Evolutionary conservation across 306 rosid species (phyloP).

Genomic region (Sindora glabra): DNA sequence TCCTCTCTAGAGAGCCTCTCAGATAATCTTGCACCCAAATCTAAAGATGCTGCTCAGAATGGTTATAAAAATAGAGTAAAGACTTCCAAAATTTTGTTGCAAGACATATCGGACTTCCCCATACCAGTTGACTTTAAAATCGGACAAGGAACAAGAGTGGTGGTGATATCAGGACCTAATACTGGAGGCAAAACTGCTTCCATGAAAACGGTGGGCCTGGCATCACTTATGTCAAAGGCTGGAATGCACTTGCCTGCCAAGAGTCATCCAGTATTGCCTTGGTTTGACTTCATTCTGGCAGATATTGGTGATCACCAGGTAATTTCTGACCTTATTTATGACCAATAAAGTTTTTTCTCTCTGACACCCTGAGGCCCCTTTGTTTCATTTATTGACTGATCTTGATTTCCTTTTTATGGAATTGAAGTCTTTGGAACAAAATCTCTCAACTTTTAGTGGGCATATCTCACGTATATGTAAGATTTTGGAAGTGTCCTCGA

Average conservation of each 20-base stretch:
- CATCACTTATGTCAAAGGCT: constrained; percentile 92
- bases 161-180: constrained; percentile 94
- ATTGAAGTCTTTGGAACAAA: constrained; percentile 92
- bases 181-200: constrained; percentile 99
- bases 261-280: constrained; percentile 73
- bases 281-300: constrained; percentile 89
- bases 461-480: constrained; percentile 68
- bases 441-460: constrained; percentile 96
- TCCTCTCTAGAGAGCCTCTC: constrained; percentile 39
- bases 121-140: constrained; percentile 84
- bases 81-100: constrained; percentile 19
- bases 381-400: constrained; percentile 43
- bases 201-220: constrained; percentile 81
- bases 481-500: constrained; percentile 62
- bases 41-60: constrained; percentile 28
- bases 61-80: constrained; percentile 18
- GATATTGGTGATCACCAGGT: constrained; percentile 99
- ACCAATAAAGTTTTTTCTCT: constrained; percentile 20
- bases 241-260: constrained; percentile 92
- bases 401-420: constrained; percentile 22
- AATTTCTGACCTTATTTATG: constrained; percentile 26
- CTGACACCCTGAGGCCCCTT: constrained; percentile 3
- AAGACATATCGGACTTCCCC: constrained; percentile 46
- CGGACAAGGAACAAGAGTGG: constrained; percentile 66
- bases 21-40: constrained; percentile 12